Evolutionary conservation across 768 basidiomycete species (phyloP).

Genomic region (Suillus placidus): DNA sequence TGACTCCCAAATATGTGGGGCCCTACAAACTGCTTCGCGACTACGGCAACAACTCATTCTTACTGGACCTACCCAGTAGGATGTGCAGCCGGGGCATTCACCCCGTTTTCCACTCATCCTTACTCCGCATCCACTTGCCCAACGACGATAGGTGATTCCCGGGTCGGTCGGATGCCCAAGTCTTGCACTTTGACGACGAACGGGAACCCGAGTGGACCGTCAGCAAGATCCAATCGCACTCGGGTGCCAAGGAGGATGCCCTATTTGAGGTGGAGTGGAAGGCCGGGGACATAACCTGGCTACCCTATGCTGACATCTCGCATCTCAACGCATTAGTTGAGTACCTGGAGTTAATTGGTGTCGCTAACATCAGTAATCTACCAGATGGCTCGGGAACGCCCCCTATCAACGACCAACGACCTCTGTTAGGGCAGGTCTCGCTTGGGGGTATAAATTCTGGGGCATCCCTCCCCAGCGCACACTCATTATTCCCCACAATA

Average conservation of each 20-base stretch:
- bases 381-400: not conserved
- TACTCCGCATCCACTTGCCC: conserved; percentile 21
- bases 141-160: conserved; percentile 27
- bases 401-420: not conserved
- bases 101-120: conserved; percentile 24
- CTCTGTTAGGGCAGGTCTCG: no score
- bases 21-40: conserved; percentile 26
- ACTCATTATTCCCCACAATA: no score
- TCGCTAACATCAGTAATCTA: conserved; percentile 12
- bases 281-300: conserved; percentile 36
- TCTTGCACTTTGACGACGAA: conserved; percentile 14
- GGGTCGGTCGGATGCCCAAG: conserved; percentile 17
- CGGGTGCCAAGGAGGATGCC: conserved; percentile 23
- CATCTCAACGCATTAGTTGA: conserved; percentile 23
- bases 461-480: no score
- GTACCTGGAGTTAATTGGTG: conserved; percentile 36
- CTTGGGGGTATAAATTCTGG: no score
- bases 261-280: conserved; percentile 31
- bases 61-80: conserved; percentile 23
- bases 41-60: conserved; percentile 21
- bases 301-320: conserved; percentile 20
- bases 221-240: conserved; percentile 27
- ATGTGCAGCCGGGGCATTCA: conserved; percentile 22
- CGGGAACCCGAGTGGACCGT: conserved; percentile 27
- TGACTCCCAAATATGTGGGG: conserved; percentile 32